These are phyloP conservation scores for Yarrowia galli DNA, from an alignment of 1,139 yeast genomes.

Conservation along the genomic window DNA sequence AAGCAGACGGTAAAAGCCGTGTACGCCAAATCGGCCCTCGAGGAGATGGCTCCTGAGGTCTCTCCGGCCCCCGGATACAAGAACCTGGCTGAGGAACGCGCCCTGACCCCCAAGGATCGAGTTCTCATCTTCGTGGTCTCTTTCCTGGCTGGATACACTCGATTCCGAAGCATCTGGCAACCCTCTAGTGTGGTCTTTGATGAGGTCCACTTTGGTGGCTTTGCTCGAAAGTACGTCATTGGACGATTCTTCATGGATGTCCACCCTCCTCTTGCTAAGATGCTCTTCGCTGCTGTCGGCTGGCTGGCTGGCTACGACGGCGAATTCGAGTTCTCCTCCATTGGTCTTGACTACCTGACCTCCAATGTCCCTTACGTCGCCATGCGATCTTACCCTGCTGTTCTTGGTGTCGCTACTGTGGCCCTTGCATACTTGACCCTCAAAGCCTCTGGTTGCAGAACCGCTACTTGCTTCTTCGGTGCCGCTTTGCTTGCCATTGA, in stretches of 20 bases:
- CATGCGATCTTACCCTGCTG: slow-evolving; percentile 88
- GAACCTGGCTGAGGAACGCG: slow-evolving; percentile 50
- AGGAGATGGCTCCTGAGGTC: slow-evolving; percentile 53
- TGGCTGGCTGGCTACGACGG: slow-evolving; percentile 91
- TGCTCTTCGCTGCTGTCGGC: slow-evolving; percentile 89
- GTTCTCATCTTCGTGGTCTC: slow-evolving; percentile 58
- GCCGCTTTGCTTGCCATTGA: slow-evolving; percentile 76
- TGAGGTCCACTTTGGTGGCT: slow-evolving; percentile 84
- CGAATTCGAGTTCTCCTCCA: slow-evolving; percentile 84
- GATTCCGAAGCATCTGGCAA: slow-evolving; percentile 65
- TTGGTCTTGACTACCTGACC: slow-evolving; percentile 80
- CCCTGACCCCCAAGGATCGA: slow-evolving; percentile 46
- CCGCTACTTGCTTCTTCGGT: slow-evolving; percentile 73
- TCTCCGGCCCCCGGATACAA: slow-evolving; percentile 53
- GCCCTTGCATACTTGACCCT: slow-evolving; percentile 79
- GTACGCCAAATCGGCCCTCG: slow-evolving; percentile 39
- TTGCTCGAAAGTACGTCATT: slow-evolving; percentile 66
- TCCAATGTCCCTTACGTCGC: slow-evolving; percentile 84
- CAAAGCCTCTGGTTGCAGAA: slow-evolving; percentile 84
- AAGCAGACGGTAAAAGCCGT: slow-evolving; percentile 29
- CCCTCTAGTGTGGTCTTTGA: slow-evolving; percentile 92
- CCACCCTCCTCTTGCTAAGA: slow-evolving; percentile 97
- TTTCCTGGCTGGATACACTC: slow-evolving; percentile 61
- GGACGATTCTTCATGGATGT: slow-evolving; percentile 90
- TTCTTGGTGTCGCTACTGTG: slow-evolving; percentile 81